phyloP scores from a whole-genome alignment of 495 filamentous ascomycete species.

The Tuber magnatum region DNA sequence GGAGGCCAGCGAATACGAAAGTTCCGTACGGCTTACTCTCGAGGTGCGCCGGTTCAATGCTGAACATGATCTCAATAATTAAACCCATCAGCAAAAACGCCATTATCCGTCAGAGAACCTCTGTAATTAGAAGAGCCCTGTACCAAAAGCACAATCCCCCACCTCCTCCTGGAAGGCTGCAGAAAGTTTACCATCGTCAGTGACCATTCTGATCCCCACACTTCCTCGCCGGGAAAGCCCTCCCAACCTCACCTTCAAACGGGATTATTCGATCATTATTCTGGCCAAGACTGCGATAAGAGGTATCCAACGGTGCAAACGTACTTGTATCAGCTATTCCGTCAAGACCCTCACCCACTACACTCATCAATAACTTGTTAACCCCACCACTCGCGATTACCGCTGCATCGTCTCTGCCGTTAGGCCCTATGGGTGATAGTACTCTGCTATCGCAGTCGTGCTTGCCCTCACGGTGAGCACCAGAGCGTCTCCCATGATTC shows the following conservation, averaged over 20 bases:
- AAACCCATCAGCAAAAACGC: slow-evolving; percentile 8
- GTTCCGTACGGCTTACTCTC: slow-evolving; percentile 31
- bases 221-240: not conserved
- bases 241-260: slow-evolving; percentile 21
- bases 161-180: slow-evolving; percentile 32
- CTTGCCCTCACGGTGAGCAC: not conserved
- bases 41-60: slow-evolving; percentile 27
- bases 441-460: not conserved
- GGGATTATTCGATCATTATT: slow-evolving; percentile 10
- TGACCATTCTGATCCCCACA: slow-evolving; percentile 20
- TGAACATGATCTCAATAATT: slow-evolving; percentile 33
- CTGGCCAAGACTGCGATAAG: not conserved
- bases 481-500: not conserved
- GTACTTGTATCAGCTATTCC: not conserved
- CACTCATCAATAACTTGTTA: not conserved
- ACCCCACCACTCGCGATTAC: not conserved
- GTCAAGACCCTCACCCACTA: not conserved
- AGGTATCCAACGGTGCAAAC: not conserved
- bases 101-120: not conserved
- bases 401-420: not conserved
- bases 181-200: slow-evolving; percentile 27
- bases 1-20: slow-evolving; percentile 36
- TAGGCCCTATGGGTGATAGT: not conserved
- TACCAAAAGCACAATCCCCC: slow-evolving; percentile 28
- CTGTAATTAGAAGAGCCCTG: not conserved